phyloP scores from a whole-genome alignment of 2,329 filamentous ascomycete species.

The Cladophialophora carrionii region DNA sequence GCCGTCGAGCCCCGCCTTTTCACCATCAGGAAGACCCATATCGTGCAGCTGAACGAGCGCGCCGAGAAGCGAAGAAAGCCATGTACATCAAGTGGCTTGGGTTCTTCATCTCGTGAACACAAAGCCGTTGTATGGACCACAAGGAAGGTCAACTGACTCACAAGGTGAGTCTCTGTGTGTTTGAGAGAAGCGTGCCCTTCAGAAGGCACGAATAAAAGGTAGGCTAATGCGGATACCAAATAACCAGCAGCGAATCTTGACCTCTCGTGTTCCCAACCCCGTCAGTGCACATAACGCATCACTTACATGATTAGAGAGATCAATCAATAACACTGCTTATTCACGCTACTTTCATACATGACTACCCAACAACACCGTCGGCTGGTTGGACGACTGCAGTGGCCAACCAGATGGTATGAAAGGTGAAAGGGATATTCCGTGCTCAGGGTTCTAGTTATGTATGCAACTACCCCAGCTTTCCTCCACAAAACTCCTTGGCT shows the following conservation, averaged over 20 bases:
- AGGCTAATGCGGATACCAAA: neutral
- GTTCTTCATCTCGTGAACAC: neutral
- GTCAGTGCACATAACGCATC: neutral
- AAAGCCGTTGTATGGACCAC: neutral
- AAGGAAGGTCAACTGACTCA: neutral
- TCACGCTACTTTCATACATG: too few species aligned
- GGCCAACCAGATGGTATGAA: neutral
- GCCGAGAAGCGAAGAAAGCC: neutral
- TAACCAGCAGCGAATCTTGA: neutral
- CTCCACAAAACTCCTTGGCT: neutral
- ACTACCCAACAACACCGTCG: too few species aligned
- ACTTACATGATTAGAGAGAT: neutral
- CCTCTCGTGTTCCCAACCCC: neutral
- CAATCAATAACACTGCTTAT: neutral
- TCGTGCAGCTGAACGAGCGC: neutral
- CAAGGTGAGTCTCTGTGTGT: neutral
- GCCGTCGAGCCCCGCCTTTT: neutral
- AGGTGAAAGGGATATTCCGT: neutral
- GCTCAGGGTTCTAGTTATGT: too few species aligned
- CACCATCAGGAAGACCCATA: neutral
- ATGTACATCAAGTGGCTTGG: neutral
- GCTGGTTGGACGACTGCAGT: too few species aligned
- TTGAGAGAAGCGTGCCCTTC: neutral
- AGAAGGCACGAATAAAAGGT: neutral
- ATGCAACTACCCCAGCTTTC: neutral